These are phyloP conservation scores for Tolypocladium capitatum DNA, from an alignment of 2,329 filamentous ascomycete species.

Conservation along the genomic window DNA sequence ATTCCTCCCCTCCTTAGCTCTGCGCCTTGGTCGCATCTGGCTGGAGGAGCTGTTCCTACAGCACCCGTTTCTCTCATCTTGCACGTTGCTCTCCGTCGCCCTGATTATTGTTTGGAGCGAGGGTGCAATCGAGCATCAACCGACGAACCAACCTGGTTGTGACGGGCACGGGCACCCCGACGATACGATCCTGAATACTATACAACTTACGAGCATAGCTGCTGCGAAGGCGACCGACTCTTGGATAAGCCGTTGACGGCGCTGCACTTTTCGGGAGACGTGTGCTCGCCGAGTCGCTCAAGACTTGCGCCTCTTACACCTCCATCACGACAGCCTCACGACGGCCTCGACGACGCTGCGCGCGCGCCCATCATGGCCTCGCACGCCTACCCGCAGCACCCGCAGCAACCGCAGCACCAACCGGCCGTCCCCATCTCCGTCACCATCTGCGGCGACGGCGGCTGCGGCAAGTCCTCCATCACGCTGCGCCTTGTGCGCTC, in stretches of 20 bases:
- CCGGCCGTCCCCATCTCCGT: constrained; percentile 50
- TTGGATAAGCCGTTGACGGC: background rate
- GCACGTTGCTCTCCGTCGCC: background rate
- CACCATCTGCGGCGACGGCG: constrained; percentile 77
- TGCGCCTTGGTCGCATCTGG: background rate
- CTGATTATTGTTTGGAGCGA: background rate
- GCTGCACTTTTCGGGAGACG: background rate
- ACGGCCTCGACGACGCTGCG: background rate
- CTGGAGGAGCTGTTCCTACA: background rate
- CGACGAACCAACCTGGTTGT: too few relatives aligned
- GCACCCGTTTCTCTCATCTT: background rate
- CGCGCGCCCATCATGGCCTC: background rate
- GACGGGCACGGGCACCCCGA: too few relatives aligned
- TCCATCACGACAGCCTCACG: background rate
- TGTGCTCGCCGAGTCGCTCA: background rate
- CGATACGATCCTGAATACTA: background rate
- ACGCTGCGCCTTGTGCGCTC: constrained; percentile 70
- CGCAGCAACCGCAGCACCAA: constrained; percentile 4
- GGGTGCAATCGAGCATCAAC: background rate
- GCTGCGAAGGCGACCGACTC: background rate
- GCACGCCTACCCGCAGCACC: background rate
- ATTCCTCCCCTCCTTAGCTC: background rate
- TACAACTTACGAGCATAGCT: background rate
- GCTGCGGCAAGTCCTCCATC: constrained; percentile 75
- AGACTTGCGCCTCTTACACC: background rate